Percentiles rank a stretch among this genome's conserved stretches.
These are phyloP conservation scores for Colletotrichum coccodes DNA, from an alignment of 2,329 filamentous ascomycete species.

Conservation along the genomic window DNA sequence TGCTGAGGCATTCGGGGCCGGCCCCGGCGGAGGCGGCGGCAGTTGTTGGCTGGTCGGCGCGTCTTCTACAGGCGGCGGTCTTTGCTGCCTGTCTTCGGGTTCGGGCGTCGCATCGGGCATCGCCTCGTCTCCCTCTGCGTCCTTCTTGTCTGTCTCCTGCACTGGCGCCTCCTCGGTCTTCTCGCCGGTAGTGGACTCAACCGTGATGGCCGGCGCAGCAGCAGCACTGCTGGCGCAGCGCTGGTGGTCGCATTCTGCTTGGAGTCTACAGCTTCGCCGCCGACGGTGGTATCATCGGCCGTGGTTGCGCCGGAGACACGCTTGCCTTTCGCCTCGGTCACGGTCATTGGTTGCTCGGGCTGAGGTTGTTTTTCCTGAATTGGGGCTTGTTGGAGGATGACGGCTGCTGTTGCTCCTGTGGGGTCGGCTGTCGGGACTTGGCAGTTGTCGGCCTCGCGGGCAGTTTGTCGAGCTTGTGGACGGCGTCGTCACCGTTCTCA, in stretches of 20 bases:
- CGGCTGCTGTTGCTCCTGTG: slow-evolving; percentile 58
- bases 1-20: slow-evolving; percentile 45
- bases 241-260: slow-evolving; percentile 52
- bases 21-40: slow-evolving; percentile 58
- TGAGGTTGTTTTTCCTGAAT: slow-evolving; percentile 61
- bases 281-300: slow-evolving; percentile 56
- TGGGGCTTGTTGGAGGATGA: slow-evolving; percentile 51
- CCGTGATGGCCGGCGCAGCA: slow-evolving; percentile 56
- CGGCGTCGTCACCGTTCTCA: slow-evolving; percentile 61
- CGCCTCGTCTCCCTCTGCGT: slow-evolving; percentile 70
- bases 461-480: slow-evolving; percentile 68
- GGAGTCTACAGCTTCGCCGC: slow-evolving; percentile 57
- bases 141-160: slow-evolving; percentile 43
- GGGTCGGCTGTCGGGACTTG: slow-evolving; percentile 63
- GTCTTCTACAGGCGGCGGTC: slow-evolving; percentile 50
- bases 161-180: slow-evolving; percentile 37
- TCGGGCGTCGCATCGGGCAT: slow-evolving; percentile 72
- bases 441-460: slow-evolving; percentile 64
- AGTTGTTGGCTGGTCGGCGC: slow-evolving; percentile 45
- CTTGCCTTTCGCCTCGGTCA: slow-evolving; percentile 52
- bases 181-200: slow-evolving; percentile 32
- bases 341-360: slow-evolving; percentile 43
- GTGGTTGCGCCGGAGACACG: slow-evolving; percentile 57
- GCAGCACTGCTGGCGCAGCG: slow-evolving; percentile 44
- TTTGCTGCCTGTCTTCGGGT: slow-evolving; percentile 54